Conservation (phyloP, 2,329 filamentous ascomycete genomes). For the Aspergillus japonicus region DNA sequence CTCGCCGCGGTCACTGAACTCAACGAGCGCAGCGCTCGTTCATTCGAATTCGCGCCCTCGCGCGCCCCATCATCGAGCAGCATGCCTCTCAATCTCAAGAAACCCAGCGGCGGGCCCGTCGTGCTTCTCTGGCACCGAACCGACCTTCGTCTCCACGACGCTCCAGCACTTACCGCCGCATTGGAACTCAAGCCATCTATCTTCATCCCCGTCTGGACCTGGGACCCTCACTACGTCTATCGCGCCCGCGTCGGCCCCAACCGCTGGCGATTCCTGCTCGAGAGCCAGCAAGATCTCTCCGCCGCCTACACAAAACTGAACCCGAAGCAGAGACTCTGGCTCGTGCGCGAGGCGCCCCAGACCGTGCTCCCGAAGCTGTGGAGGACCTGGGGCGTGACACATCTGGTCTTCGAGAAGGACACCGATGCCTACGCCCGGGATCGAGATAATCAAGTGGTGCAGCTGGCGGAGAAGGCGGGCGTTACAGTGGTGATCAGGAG, state of each 20-base stretch:
- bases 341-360: conserved; percentile 70
- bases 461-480: conserved; percentile 62
- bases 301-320: conserved; percentile 67
- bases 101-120: conserved; percentile 4
- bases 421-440: conserved; percentile 70
- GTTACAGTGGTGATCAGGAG: conserved; percentile 64
- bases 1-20: neutral
- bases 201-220: conserved; percentile 75
- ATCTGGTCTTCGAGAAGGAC: conserved; percentile 76
- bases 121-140: conserved; percentile 80
- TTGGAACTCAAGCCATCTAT: conserved; percentile 66
- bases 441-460: conserved; percentile 60
- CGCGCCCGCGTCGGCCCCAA: conserved; percentile 68
- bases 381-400: conserved; percentile 70
- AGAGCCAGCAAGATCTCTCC: conserved; percentile 71
- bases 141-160: conserved; percentile 74
- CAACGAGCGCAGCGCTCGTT: neutral
- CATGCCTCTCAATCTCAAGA: neutral
- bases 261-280: conserved; percentile 72
- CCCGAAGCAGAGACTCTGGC: conserved; percentile 66
- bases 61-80: neutral
- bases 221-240: conserved; percentile 80
- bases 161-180: conserved; percentile 69
- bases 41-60: too few relatives aligned
- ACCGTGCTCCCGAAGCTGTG: conserved; percentile 71